Conservation (phyloP, 495 filamentous ascomycete species). For the Podospora tetraspora region DNA sequence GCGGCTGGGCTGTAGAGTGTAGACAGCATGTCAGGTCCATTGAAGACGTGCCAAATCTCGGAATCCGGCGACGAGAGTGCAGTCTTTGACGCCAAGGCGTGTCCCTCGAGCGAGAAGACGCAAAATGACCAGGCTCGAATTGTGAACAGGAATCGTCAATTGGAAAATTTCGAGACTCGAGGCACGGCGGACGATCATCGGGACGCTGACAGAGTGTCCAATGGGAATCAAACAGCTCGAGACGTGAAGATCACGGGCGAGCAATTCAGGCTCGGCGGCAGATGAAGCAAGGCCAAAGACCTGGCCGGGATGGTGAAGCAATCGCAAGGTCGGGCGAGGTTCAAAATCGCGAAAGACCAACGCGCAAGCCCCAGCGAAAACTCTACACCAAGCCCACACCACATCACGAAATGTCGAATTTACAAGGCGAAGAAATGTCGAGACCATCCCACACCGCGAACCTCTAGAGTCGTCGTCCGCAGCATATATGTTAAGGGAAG, state of each 20-base stretch:
- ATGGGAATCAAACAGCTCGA: neutral
- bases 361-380: neutral
- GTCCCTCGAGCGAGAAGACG: neutral
- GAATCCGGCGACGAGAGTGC: neutral
- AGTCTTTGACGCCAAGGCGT: neutral
- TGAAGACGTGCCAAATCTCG: neutral
- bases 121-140: neutral
- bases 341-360: neutral
- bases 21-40: neutral
- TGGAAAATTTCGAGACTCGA: neutral
- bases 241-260: no score
- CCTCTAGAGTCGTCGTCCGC: conserved; percentile 26
- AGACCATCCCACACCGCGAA: conserved; percentile 32
- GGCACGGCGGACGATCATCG: neutral
- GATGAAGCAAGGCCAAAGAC: neutral
- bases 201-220: neutral
- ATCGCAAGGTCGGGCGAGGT: neutral
- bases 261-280: no score
- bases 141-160: neutral
- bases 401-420: neutral
- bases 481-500: conserved; percentile 20
- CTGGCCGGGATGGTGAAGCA: neutral
- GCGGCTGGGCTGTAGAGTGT: neutral
- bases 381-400: neutral
- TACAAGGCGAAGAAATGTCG: conserved; percentile 23